Evolutionary conservation across 306 rosid species (phyloP), one percentile per base, ranked within the genome.

Genomic region (Vicia faba): DNA sequence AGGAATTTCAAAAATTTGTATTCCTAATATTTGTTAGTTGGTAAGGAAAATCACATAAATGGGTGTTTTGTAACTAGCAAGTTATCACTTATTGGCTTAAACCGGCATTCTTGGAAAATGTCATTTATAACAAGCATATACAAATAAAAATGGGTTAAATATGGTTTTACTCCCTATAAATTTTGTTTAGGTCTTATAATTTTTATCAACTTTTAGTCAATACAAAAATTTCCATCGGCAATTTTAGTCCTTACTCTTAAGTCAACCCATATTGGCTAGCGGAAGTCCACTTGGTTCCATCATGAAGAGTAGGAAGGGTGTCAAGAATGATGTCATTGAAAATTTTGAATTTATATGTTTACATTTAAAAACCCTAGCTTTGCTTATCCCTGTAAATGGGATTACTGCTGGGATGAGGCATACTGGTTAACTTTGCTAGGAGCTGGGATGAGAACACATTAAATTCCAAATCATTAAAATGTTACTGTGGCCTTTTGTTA

Each of bases 11-110:
- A 29, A 58, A 64, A 45, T 18, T 12, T 26, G 38, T 15, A 26
- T 13, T 66, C 59, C 46, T 56, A 38, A 54, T 31, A 48, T 16
- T 11, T 43, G 19, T 60, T 59, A 38, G 39, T 56, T 33, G 63
- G 7, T n/a, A 49, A 48, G 8, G 2, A 5, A 31, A 31, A 31
- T 31, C 36, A 31, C 36, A 31, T 31, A 31, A 5, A 31, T 31
- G 35, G 35, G 5, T 31, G 36, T 31, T 31, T 31, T 31, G 8
- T 31, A 6, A 31, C 36, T 31, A 29, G 35, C 35, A 29, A 29
- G 36, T 31, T 31, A 6, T 31, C 36, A 31, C 36, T 31, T 31
- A 2, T 31, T 1, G 36, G 36, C 36, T 31, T 31, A 6, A 31
- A 31, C 36, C 36, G 0, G 1, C 36, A 5, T 31, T 31, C 36